Conservation (phyloP, 1,284 basidiomycete genomes). For the Sporisorium graminicola region DNA sequence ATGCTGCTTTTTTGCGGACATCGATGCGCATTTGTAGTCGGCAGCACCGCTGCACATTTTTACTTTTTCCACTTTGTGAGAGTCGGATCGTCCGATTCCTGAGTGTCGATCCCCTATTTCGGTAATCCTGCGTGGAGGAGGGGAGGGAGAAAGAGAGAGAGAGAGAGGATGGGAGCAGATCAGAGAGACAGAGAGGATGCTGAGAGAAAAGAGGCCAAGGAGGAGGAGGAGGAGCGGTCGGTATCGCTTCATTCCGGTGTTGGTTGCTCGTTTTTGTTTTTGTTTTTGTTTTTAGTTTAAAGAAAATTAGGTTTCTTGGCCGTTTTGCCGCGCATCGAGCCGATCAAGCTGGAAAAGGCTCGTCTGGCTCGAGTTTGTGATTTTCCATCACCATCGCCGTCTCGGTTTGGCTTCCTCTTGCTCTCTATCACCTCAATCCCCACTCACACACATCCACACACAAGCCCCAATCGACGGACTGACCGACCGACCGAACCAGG, state of each 20-base stretch:
- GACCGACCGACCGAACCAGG: too few relatives aligned
- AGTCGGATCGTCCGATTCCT: too few relatives aligned
- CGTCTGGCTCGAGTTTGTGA: background rate
- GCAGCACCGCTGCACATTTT: too few relatives aligned
- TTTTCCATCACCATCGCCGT: slow-evolving; percentile 19
- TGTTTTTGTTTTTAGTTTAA: background rate
- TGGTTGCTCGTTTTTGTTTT: too few relatives aligned
- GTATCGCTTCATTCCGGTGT: slow-evolving; percentile 10
- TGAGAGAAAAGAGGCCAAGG: background rate
- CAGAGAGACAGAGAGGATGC: too few relatives aligned
- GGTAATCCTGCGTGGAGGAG: too few relatives aligned
- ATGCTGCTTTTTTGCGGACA: background rate
- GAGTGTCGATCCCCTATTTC: too few relatives aligned
- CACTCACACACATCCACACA: background rate
- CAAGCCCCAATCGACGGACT: too few relatives aligned
- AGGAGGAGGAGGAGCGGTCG: too few relatives aligned
- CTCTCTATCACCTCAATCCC: background rate
- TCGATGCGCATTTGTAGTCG: background rate
- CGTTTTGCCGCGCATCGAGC: slow-evolving; percentile 25
- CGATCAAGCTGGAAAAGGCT: slow-evolving; percentile 33
- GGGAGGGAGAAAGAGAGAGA: too few relatives aligned
- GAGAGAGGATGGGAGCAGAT: too few relatives aligned
- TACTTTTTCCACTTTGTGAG: too few relatives aligned
- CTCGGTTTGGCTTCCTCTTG: background rate
- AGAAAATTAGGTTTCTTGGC: background rate